Percentiles rank a stretch among this genome's conserved stretches.
These are phyloP conservation scores for Nicotiana benthamiana DNA, from an alignment of 257 asterid species.

Conservation along the genomic window DNA sequence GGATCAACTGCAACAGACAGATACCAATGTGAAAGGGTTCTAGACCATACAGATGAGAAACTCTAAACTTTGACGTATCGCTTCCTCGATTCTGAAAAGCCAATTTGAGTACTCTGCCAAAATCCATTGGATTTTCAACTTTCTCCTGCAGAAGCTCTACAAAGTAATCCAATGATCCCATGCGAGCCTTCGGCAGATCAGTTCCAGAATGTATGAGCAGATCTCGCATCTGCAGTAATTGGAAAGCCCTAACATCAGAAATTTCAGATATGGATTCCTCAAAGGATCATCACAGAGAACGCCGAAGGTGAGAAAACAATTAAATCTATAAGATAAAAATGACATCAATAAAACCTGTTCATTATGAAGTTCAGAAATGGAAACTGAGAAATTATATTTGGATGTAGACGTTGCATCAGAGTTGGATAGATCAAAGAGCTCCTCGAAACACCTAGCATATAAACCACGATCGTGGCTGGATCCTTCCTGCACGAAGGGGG, in stretches of 20 bases:
- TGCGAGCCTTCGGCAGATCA: constrained; percentile 42
- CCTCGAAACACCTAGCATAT: constrained; percentile 92
- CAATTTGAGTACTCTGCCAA: constrained; percentile 66
- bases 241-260: constrained; percentile 27
- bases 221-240: constrained; percentile 63
- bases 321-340: not conserved
- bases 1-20: constrained; percentile 11
- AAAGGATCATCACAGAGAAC: not conserved
- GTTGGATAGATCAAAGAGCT: constrained; percentile 93
- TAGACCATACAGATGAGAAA: constrained; percentile 84
- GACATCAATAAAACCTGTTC: constrained; percentile 59
- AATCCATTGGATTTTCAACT: constrained; percentile 85
- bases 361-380: constrained; percentile 79
- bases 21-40: constrained; percentile 11
- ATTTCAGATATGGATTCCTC: constrained; percentile 3
- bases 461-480: constrained; percentile 96
- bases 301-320: constrained; percentile 5
- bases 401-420: constrained; percentile 87
- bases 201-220: constrained; percentile 66
- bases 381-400: constrained; percentile 67
- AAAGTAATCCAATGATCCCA: constrained; percentile 54
- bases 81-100: constrained; percentile 77
- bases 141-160: constrained; percentile 76
- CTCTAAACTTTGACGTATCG: constrained; percentile 52
- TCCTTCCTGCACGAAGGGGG: constrained; percentile 77